Base-by-base conservation (phyloP, 2,329 filamentous ascomycete species). In the Akanthomyces muscarius region DNA sequence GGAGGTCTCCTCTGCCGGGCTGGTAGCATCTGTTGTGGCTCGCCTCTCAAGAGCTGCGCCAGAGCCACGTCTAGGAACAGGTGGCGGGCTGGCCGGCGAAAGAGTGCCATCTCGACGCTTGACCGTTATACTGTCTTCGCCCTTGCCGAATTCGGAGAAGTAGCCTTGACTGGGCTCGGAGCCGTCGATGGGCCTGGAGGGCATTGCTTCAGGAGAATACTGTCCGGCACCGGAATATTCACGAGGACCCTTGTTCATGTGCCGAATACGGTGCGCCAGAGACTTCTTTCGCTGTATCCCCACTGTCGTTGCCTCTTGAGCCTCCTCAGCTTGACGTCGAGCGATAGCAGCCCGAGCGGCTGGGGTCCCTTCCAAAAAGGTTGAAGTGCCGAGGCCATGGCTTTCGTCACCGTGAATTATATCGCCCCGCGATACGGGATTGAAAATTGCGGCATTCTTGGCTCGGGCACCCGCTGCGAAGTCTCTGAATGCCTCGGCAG, bases 331-430 rank as follows among this genome's bases (percentile, higher is more conserved):
- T 70, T 94, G 86, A 56, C 86, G 86, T 65, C 89, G 87, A 73
- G 91, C 86, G 61, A 97, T 91, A 21, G 89, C 91, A 8, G 87
- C 85, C 69, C 87, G 87, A 33, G 93, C 90, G 33, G 93, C 95
- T 16, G 95, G 94, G 1, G 95, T 90, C 42, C 95, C 95, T 70
- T 99, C 95, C 25, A 99, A 78, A 81, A 98, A 98, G 2, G 95
- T 99, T 41, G 92, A 96, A 1, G 93, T 97, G 60, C 95, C 95
- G 8, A 99, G 79, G 11, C 95, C 95, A 65, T 91, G 80, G 4
- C 86, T 89, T 76, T 96, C 88, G 62, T 93, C 87, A 21, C 94
- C 94, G 69, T 98, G 92, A 16, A 98, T 83, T 53, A 89, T 84
- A 63, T 91, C 87, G 53, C 86, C 82, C 63, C 86, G 85, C 33